Percentiles rank a stretch among this genome's conserved stretches.
phyloP scores from a whole-genome alignment of 139 green algal genomes.

The Coelastrella sp. region DNA sequence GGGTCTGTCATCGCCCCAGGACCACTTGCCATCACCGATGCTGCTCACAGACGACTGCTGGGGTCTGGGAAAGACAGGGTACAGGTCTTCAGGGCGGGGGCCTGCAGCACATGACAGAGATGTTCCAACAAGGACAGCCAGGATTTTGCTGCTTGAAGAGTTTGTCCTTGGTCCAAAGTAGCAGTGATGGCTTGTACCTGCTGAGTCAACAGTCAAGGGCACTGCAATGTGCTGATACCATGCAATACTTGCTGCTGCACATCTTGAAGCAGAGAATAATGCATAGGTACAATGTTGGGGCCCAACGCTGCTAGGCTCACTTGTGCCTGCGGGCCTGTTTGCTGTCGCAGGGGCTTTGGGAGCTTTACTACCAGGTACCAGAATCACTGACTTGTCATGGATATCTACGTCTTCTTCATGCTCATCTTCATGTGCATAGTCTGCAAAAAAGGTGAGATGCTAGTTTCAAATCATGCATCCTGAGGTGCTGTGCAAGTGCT shows the following conservation, averaged over 20 bases:
- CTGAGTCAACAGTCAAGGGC: no score
- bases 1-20: background rate
- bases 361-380: background rate
- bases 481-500: background rate
- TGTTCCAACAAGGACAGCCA: no score
- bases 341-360: background rate
- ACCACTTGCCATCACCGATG: background rate
- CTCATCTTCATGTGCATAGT: constrained; percentile 30
- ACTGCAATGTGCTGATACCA: no score
- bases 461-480: background rate
- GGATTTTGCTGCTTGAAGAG: no score
- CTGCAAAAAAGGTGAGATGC: background rate
- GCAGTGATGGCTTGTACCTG: no score
- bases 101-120: background rate
- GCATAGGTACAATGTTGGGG: no score
- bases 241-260: no score
- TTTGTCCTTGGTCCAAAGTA: no score
- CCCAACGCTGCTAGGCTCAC: background rate
- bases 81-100: background rate
- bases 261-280: no score
- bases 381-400: background rate
- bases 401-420: constrained; percentile 15
- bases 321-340: background rate
- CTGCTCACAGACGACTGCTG: background rate
- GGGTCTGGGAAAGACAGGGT: background rate